phyloP scores from a whole-genome alignment of 495 filamentous ascomycete genomes.

The Sabuloglossum arenarium region DNA sequence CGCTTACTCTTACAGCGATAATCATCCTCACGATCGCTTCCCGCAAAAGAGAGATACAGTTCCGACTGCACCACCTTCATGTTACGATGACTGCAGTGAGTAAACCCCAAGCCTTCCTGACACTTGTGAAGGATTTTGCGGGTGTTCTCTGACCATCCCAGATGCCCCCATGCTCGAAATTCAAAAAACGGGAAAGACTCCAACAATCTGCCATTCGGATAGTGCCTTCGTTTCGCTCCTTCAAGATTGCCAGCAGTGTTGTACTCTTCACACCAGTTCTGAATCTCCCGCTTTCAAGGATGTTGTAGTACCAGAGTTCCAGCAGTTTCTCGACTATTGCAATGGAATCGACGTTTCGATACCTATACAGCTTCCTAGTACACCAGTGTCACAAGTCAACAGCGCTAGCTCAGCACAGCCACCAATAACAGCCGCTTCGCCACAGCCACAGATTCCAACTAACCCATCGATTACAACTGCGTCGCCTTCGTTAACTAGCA shows the following conservation, averaged over 20 bases:
- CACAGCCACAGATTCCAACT: background rate
- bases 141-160: background rate
- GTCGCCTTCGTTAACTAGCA: no score
- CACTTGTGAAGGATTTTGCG: background rate
- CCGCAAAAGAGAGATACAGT: background rate
- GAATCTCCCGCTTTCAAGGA: background rate
- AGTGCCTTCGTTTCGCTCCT: constrained; percentile 22
- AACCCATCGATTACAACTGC: background rate
- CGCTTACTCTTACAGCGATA: background rate
- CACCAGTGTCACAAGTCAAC: background rate
- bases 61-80: constrained; percentile 21
- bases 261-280: background rate
- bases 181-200: constrained; percentile 23
- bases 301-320: constrained; percentile 2
- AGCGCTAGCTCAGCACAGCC: background rate
- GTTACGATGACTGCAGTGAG: constrained; percentile 33
- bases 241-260: constrained; percentile 17
- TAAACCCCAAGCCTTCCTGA: constrained; percentile 7
- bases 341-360: background rate
- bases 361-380: background rate
- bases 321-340: constrained; percentile 6
- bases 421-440: background rate
- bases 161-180: constrained; percentile 19
- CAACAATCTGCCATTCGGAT: constrained; percentile 21
- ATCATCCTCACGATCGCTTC: background rate